phyloP scores from a whole-genome alignment of 306 rosid species.

The Vicia villosa region DNA sequence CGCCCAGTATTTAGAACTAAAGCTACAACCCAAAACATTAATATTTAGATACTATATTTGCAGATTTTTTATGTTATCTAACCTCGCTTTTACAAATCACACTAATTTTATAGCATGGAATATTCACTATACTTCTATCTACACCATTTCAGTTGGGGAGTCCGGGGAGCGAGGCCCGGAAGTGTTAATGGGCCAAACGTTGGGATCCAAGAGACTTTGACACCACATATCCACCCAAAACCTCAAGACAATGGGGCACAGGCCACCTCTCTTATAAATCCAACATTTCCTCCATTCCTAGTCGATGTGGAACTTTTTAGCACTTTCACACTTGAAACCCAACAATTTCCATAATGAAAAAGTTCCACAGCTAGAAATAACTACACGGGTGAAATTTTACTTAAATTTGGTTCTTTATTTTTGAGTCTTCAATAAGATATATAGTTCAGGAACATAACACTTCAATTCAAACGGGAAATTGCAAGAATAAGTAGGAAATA shows the following conservation, averaged over 20 bases:
- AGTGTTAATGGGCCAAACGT: too few relatives aligned
- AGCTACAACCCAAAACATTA: background rate
- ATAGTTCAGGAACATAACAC: background rate
- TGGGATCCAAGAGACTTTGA: too few relatives aligned
- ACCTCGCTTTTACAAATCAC: slow-evolving; percentile 9
- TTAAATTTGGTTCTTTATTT: slow-evolving; percentile 7
- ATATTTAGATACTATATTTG: background rate
- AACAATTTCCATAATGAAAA: background rate
- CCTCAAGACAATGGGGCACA: too few relatives aligned
- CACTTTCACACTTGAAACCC: too few relatives aligned
- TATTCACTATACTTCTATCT: background rate
- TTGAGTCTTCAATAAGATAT: background rate
- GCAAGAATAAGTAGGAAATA: slow-evolving; percentile 8
- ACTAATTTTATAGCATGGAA: slow-evolving; percentile 5
- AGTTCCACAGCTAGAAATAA: background rate
- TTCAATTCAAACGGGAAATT: slow-evolving; percentile 5
- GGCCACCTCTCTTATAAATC: too few relatives aligned
- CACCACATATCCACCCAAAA: too few relatives aligned
- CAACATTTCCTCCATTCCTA: too few relatives aligned
- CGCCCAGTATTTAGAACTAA: background rate
- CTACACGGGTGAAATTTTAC: background rate
- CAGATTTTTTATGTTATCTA: background rate
- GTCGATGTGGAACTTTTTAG: too few relatives aligned
- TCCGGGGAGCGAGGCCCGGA: too few relatives aligned
- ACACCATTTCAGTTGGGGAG: too few relatives aligned